Conservation (phyloP, 1,139 yeast genomes). For the Yamadazyma jaroonii region DNA sequence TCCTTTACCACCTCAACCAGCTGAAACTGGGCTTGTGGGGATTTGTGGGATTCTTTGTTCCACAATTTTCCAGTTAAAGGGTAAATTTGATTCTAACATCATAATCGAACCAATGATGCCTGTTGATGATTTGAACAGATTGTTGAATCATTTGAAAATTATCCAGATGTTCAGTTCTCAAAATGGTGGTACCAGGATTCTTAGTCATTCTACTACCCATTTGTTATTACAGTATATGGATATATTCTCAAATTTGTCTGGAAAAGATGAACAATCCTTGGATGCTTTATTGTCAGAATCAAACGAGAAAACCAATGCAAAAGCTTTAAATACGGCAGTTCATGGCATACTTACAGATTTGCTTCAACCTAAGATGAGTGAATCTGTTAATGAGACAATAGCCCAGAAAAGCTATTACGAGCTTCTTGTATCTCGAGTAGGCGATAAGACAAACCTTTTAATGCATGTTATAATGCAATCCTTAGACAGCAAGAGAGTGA, state of each 20-base stretch:
- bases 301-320: not conserved
- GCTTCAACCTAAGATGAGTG: no score
- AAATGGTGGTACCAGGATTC: not conserved
- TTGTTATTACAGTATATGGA: not conserved
- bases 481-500: constrained; percentile 17
- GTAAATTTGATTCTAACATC: not conserved
- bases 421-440: not conserved
- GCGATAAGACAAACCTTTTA: not conserved
- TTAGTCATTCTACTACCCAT: not conserved
- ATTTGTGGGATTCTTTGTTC: constrained; percentile 4
- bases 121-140: not conserved
- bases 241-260: not conserved
- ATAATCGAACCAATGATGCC: constrained; percentile 1
- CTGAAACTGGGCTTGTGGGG: constrained; percentile 6
- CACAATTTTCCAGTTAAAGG: not conserved
- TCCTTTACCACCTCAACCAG: constrained; percentile 1
- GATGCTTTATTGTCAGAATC: constrained; percentile 1
- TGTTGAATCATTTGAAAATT: not conserved
- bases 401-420: not conserved
- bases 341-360: no score
- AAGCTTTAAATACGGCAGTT: not conserved
- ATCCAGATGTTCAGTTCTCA: not conserved
- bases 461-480: not conserved
- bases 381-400: no score
- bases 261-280: not conserved